phyloP scores from a whole-genome alignment of 2,329 filamentous ascomycete species.

The Epichloe elymi region DNA sequence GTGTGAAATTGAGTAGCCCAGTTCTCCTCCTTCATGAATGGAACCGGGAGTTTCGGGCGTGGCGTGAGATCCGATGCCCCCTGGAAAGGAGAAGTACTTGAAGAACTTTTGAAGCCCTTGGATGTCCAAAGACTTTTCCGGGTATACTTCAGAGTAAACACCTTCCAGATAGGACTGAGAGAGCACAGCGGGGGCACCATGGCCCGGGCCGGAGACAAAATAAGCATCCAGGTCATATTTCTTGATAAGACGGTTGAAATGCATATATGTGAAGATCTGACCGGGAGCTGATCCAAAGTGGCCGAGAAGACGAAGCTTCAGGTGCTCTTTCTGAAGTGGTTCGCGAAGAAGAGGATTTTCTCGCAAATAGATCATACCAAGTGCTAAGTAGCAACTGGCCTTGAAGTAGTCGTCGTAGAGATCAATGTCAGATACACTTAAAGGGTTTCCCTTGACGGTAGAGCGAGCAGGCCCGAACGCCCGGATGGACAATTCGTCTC shows the following conservation, averaged over 20 bases:
- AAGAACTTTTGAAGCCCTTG: constrained; percentile 64
- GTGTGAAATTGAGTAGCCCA: constrained; percentile 70
- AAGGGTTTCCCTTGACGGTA: constrained; percentile 46
- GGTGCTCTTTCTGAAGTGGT: constrained; percentile 53
- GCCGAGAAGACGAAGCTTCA: constrained; percentile 62
- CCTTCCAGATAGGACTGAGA: constrained; percentile 69
- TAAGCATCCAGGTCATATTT: constrained; percentile 62
- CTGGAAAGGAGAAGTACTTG: constrained; percentile 73
- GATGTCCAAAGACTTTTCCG: constrained; percentile 54
- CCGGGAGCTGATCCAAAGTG: constrained; percentile 74
- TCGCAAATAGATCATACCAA: constrained; percentile 71
- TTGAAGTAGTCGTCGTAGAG: constrained; percentile 63
- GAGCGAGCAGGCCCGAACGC: constrained; percentile 53
- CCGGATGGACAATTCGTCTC: constrained; percentile 42
- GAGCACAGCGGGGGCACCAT: constrained; percentile 63
- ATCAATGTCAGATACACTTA: constrained; percentile 51
- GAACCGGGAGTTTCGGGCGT: constrained; percentile 68
- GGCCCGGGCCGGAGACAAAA: constrained; percentile 65
- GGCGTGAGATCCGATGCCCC: constrained; percentile 64
- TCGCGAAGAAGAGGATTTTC: constrained; percentile 61
- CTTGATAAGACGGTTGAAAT: constrained; percentile 71
- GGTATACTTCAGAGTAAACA: constrained; percentile 65
- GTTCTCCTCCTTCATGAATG: constrained; percentile 67
- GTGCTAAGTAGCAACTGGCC: constrained; percentile 59
- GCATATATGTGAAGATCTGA: constrained; percentile 69